Conservation (phyloP, 768 basidiomycete genomes). For the Lactarius vividus region DNA sequence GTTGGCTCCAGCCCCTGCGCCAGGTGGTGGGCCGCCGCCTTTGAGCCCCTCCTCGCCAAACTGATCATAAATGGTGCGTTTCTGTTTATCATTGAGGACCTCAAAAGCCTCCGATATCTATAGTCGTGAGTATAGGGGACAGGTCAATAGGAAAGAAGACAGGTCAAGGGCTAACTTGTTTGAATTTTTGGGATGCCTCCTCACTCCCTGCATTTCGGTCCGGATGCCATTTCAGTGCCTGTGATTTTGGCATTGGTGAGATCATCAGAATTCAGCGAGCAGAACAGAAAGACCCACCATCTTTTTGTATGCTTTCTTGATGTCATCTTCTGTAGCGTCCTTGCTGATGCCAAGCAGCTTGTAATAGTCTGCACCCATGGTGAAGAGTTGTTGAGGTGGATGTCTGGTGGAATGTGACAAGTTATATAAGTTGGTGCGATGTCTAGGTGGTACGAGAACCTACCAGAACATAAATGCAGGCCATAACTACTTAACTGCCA, state of each 20-base stretch:
- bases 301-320: slow-evolving; percentile 96
- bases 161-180: slow-evolving; percentile 56
- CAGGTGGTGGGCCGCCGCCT: slow-evolving; percentile 53
- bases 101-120: slow-evolving; percentile 96
- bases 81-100: slow-evolving; percentile 84
- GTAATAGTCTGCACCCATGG: slow-evolving; percentile 90
- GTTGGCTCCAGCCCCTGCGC: slow-evolving; percentile 46
- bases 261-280: background rate
- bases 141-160: background rate
- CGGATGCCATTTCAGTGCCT: slow-evolving; percentile 94
- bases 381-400: slow-evolving; percentile 9
- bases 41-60: slow-evolving; percentile 96
- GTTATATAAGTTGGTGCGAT: background rate
- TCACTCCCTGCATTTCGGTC: slow-evolving; percentile 87
- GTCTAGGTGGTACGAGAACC: slow-evolving; percentile 13
- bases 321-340: slow-evolving; percentile 75
- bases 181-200: slow-evolving; percentile 85
- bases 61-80: slow-evolving; percentile 85
- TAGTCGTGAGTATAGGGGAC: background rate
- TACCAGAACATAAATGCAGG: slow-evolving; percentile 11
- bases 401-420: background rate
- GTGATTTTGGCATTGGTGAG: slow-evolving; percentile 4
- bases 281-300: slow-evolving; percentile 49
- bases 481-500: background rate
- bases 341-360: slow-evolving; percentile 71